Conservation (phyloP, 2,329 filamentous ascomycete species). For the Xenosphaeropsis pyriputrescens region DNA sequence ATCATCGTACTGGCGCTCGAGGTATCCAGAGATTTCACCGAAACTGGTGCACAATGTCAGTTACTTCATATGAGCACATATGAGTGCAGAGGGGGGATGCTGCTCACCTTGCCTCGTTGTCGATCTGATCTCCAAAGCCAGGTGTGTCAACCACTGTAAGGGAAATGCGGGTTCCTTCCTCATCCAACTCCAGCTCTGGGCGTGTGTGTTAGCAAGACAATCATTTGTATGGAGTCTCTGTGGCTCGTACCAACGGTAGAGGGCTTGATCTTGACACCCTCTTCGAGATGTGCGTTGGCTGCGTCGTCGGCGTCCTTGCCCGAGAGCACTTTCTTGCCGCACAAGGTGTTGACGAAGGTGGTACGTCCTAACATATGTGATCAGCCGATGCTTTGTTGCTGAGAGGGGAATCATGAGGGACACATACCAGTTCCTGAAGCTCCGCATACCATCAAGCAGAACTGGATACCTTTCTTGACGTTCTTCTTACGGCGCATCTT, state of each 20-base stretch:
- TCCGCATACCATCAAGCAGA: constrained; percentile 99
- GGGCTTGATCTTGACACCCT: constrained; percentile 97
- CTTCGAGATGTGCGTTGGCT: constrained; percentile 76
- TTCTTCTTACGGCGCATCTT: constrained; percentile 99
- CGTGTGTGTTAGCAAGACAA: constrained; percentile 17
- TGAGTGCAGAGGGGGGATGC: not conserved
- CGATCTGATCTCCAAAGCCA: constrained; percentile 96
- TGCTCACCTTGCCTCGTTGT: constrained; percentile 87
- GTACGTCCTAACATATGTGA: constrained; percentile 56
- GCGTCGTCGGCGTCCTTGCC: constrained; percentile 92
- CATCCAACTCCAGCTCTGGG: constrained; percentile 82
- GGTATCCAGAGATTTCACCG: constrained; percentile 92
- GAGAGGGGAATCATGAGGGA: constrained; percentile 2
- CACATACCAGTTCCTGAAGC: constrained; percentile 89
- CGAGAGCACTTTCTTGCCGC: constrained; percentile 79
- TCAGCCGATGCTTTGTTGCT: constrained; percentile 4
- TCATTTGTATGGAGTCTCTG: constrained; percentile 1
- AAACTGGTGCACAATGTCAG: constrained; percentile 42
- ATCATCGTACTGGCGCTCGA: constrained; percentile 98
- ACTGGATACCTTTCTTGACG: constrained; percentile 83
- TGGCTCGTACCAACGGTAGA: constrained; percentile 74
- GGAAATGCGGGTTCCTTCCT: constrained; percentile 96
- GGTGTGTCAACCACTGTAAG: constrained; percentile 97
- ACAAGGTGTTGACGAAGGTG: constrained; percentile 98
- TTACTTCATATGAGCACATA: no score